A percentile compares a stretch with the other conserved stretches of the same genome.
phyloP scores from a whole-genome alignment of 371 early-diverging fungal genomes.

The Actinomortierella wolfii region DNA sequence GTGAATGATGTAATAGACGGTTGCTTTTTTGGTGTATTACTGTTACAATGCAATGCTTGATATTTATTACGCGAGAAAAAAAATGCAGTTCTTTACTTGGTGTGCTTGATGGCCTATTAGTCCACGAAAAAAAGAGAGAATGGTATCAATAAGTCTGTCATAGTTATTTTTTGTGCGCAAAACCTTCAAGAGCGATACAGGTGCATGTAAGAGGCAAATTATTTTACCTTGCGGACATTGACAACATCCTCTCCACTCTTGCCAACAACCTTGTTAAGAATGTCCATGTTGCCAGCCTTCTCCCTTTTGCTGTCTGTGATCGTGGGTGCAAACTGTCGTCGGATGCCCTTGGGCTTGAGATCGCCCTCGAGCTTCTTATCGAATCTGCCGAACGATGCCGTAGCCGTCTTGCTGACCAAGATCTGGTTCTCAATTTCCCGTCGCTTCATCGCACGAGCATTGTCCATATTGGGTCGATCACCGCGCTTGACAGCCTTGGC shows the following conservation, averaged over 20 bases:
- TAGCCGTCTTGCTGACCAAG: slow-evolving; percentile 72
- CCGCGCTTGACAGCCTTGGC: slow-evolving; percentile 48
- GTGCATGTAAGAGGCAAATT: too few relatives aligned
- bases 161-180: not conserved
- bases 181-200: not conserved
- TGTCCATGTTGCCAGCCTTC: slow-evolving; percentile 62
- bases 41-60: not conserved
- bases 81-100: too few relatives aligned
- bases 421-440: slow-evolving; percentile 70
- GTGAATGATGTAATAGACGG: slow-evolving; percentile 2
- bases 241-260: slow-evolving; percentile 64
- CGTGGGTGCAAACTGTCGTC: slow-evolving; percentile 63
- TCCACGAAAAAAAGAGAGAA: not conserved
- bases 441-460: slow-evolving; percentile 48
- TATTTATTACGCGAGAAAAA: too few relatives aligned
- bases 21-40: not conserved
- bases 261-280: slow-evolving; percentile 64
- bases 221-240: slow-evolving; percentile 63
- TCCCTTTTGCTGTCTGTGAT: slow-evolving; percentile 61
- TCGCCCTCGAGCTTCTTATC: slow-evolving; percentile 81
- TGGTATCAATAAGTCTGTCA: not conserved
- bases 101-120: slow-evolving; percentile 30
- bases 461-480: slow-evolving; percentile 38
- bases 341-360: slow-evolving; percentile 79
- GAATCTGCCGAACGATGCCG: slow-evolving; percentile 91